Base-by-base conservation (phyloP, 2,329 filamentous ascomycete genomes). In the Fusarium graminum region DNA sequence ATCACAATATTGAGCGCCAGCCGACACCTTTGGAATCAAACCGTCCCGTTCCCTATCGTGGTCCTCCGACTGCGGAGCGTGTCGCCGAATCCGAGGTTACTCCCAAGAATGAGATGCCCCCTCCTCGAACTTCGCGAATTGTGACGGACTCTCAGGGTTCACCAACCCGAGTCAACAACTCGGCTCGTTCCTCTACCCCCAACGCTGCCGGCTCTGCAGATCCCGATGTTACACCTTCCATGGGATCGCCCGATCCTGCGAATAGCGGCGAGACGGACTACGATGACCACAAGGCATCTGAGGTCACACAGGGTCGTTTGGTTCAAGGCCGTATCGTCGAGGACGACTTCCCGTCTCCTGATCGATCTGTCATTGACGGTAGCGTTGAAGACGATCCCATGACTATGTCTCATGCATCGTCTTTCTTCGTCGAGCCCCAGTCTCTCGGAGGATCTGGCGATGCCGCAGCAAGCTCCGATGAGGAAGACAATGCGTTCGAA, bases 251-350 rank as follows among this genome's bases (percentile, higher is more conserved):
- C 7, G 74, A 76, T 19, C 67, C 67, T 26, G 68, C 71, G 1
- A 53, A 72, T 8, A 59, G 81, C 44, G 80, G 69, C n/a, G 69
- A 72, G 42, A 59, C 59, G 29, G 81, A 89, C 60, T 93, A 92
- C 72, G 92, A 90, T 53, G 93, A 97, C 72, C 87, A 92, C 76
- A 90, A 92, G 58, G 93, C 92, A 17, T 87, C 90, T 39, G 94
- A 98, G 75, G 94, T 99, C 45, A 96, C 94, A 40, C 94, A 94
- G 59, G 94, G 93, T 11, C 90, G 95, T 52, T 84, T 99, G 41
- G 88, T 98, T 10, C 93, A 97, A 71, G 95, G 95, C 14, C 95
- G 98, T 75, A 91, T 99, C 69, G 95, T 99, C 12, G 92, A 97
- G 65, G 95, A 97, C 75, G 91, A 97, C 75, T 94, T 93, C 74